Conservation (phyloP, 108 stramenopile genomes). For the Seminavis robusta region DNA sequence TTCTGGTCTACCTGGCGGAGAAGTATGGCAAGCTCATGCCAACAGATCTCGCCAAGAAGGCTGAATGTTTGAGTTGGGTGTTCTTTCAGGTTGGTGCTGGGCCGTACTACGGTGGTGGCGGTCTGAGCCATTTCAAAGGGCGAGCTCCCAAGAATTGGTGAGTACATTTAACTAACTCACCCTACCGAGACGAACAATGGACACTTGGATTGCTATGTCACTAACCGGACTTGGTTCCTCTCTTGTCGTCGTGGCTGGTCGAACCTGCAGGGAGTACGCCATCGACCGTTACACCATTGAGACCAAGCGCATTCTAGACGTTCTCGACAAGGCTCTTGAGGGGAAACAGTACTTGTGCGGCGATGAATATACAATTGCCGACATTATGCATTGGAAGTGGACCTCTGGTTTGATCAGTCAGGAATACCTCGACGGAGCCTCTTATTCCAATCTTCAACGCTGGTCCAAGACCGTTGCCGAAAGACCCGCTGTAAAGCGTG, state of each 20-base stretch:
- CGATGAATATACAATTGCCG: slow-evolving; percentile 80
- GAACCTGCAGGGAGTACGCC: slow-evolving; percentile 61
- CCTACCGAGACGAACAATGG: too few relatives aligned
- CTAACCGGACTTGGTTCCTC: not conserved
- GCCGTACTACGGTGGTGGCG: slow-evolving; percentile 74
- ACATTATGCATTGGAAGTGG: slow-evolving; percentile 78
- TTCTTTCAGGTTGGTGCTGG: slow-evolving; percentile 77
- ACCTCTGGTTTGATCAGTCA: slow-evolving; percentile 32
- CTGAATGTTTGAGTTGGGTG: slow-evolving; percentile 74
- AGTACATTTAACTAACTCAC: too few relatives aligned
- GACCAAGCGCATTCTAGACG: slow-evolving; percentile 72
- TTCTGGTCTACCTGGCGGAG: slow-evolving; percentile 81
- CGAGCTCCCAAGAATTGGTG: too few relatives aligned
- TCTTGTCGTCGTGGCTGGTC: slow-evolving; percentile 9
- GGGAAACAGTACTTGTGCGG: slow-evolving; percentile 55
- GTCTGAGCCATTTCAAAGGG: too few relatives aligned
- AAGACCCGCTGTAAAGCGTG: slow-evolving; percentile 52
- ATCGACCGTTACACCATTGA: slow-evolving; percentile 86
- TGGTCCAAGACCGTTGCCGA: slow-evolving; percentile 38
- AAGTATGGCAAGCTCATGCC: slow-evolving; percentile 59
- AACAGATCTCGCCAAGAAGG: slow-evolving; percentile 18
- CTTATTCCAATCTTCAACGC: slow-evolving; percentile 43
- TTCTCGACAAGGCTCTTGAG: slow-evolving; percentile 65
- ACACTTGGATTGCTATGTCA: slow-evolving; percentile 74
- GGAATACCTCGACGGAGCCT: slow-evolving; percentile 14